Evolutionary conservation across 2,329 filamentous ascomycete genomes (phyloP).

Genomic region (Alternaria incomplexa): DNA sequence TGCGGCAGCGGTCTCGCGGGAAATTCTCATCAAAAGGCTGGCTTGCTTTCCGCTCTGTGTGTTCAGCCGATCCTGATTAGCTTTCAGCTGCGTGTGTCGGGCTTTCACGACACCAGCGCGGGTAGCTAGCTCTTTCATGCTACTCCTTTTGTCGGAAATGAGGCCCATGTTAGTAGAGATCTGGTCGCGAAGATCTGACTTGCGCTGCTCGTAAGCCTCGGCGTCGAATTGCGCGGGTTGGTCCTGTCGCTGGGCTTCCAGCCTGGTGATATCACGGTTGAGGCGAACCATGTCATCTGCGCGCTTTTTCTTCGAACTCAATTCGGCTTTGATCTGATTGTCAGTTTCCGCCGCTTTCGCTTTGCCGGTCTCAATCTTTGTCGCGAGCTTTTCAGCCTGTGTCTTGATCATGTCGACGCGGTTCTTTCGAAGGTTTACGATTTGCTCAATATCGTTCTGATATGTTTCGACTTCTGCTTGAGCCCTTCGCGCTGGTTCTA

Average conservation of each 20-base stretch:
- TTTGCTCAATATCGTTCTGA: constrained; percentile 60
- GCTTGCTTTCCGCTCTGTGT: constrained; percentile 51
- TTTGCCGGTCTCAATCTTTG: constrained; percentile 43
- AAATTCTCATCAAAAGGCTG: constrained; percentile 66
- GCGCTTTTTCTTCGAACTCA: constrained; percentile 50
- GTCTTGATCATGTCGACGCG: constrained; percentile 63
- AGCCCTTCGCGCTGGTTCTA: constrained; percentile 72
- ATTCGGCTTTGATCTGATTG: constrained; percentile 51
- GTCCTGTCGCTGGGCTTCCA: constrained; percentile 69
- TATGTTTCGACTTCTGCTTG: constrained; percentile 76
- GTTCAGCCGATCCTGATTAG: constrained; percentile 26
- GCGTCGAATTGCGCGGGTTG: constrained; percentile 71
- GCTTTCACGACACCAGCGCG: constrained; percentile 14
- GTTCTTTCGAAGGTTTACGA: constrained; percentile 62
- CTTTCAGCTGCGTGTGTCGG: constrained; percentile 36
- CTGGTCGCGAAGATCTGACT: constrained; percentile 63
- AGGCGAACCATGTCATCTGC: constrained; percentile 39
- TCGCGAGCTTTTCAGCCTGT: constrained; percentile 53
- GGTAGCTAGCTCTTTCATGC: constrained; percentile 22
- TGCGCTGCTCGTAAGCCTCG: constrained; percentile 72
- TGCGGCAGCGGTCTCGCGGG: constrained; percentile 69
- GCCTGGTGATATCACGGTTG: constrained; percentile 61
- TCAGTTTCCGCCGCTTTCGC: constrained; percentile 50
- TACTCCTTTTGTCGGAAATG: constrained; percentile 53
- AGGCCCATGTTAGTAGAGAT: constrained; percentile 59